Evolutionary conservation across 495 filamentous ascomycete genomes (phyloP).

Genomic region (Cetradonia linearis): DNA sequence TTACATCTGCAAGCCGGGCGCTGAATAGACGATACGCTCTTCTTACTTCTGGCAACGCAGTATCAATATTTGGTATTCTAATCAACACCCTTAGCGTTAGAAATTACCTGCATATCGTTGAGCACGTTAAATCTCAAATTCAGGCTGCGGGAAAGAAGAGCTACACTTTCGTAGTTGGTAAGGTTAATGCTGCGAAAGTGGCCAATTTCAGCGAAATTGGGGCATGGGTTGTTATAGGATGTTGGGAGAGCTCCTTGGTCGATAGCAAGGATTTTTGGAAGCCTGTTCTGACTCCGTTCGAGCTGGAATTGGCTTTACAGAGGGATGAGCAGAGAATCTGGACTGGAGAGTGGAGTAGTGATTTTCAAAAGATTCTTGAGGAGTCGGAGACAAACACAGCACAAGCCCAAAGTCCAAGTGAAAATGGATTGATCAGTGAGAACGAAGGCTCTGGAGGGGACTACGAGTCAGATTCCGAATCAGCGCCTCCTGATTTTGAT

Average conservation of each 20-base stretch:
- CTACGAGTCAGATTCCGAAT: constrained; percentile 50
- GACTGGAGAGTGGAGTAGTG: constrained; percentile 67
- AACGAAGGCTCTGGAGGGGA: constrained; percentile 31
- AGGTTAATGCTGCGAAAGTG: constrained; percentile 88
- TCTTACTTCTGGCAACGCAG: constrained; percentile 68
- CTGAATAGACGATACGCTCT: constrained; percentile 82
- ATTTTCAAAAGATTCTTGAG: constrained; percentile 52
- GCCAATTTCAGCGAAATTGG: constrained; percentile 94
- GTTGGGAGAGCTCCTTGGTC: constrained; percentile 90
- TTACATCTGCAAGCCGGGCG: constrained; percentile 41
- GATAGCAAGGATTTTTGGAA: constrained; percentile 76
- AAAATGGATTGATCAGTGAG: constrained; percentile 17
- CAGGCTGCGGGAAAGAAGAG: constrained; percentile 74
- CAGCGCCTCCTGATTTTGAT: constrained; percentile 82
- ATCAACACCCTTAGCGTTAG: constrained; percentile 89
- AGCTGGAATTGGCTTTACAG: constrained; percentile 64
- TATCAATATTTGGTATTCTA: constrained; percentile 78
- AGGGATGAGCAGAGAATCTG: constrained; percentile 61
- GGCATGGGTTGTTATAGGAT: constrained; percentile 95
- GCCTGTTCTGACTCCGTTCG: constrained; percentile 86
- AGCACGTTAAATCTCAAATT: constrained; percentile 59
- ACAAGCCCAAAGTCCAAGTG: constrained; percentile 16
- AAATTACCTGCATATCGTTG: constrained; percentile 76
- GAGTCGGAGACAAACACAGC: constrained; percentile 3
- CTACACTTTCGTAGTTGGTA: constrained; percentile 94